Evolutionary conservation across 129 eudicot genomes (phyloP), one percentile per base, ranked within the genome.

Genomic region (Erigeron canadensis): DNA sequence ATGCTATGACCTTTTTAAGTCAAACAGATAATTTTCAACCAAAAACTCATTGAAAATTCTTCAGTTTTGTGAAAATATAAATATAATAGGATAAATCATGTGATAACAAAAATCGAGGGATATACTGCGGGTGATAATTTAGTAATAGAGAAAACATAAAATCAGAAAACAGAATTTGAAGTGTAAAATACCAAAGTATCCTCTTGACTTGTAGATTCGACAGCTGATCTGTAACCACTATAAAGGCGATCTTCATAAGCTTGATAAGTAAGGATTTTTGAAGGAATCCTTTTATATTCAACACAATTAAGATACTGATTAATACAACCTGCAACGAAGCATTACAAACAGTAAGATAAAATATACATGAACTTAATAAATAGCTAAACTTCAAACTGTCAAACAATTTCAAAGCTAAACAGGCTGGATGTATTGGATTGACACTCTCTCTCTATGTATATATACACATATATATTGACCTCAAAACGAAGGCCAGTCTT

Each of bases 201-300:
- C 71, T 92, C 98, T 77, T 85, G 78, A 66, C 80, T 87, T 74
- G 82, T 72, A 43, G 98, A 93, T 59, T 92, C 86, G 44, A 93
- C 74, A 40, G 89, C 98, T 34, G 98, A 76, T 85, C 90, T 87
- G 63, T 93, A 93, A 63, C 96, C 96, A 39, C 76, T 80, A 34
- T 87, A 89, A 22, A 89, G 81, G 45, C 84, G 86, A 76, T 89
- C 96, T 67, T 89, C 92, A 28, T 84, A 81, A 57, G 91, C 88
- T 67, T 86, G 87, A 41, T 83, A 81, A 59, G 87, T 86, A 76
- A 84, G 86, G 67, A 91, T 88, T 75, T 83, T 82, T 0, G 96
- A 86, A 67, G 94, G 96, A 56, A 88, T 79, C 72, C 97, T 81
- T 71, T 79, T 67, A 72, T 89, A 89, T 62, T 89, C 96, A 63